Evolutionary conservation across 192 early-diverging fungal genomes (phyloP).

Genomic region (Backusella mclennaniae): DNA sequence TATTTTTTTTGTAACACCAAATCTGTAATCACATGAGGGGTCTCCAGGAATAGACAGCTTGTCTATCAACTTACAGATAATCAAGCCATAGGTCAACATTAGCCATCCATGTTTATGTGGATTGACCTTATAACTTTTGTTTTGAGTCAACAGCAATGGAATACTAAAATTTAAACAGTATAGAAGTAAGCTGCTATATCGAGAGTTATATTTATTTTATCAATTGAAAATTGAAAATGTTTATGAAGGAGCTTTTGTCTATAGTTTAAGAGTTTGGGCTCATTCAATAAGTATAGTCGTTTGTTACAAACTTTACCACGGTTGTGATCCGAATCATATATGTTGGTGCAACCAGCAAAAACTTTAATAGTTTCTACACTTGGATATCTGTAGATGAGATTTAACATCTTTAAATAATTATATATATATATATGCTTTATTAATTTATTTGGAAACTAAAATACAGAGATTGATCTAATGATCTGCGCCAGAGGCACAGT

Average conservation of each 20-base stretch:
- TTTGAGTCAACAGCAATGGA: no score
- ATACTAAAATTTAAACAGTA: not conserved
- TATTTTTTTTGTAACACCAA: no score
- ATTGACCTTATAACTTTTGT: no score
- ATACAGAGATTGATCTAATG: conserved; percentile 22
- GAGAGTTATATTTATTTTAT: not conserved
- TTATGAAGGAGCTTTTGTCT: not conserved
- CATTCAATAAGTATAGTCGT: not conserved
- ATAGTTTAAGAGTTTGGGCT: no score
- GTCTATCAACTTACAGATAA: no score
- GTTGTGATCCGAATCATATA: not conserved
- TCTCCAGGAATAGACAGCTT: no score
- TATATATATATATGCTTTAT: conserved; percentile 2
- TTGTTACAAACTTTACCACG: not conserved
- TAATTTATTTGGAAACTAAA: conserved; percentile 5
- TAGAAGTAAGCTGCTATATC: not conserved
- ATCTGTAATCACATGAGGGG: no score
- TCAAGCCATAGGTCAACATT: no score
- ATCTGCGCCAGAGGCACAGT: conserved; percentile 39
- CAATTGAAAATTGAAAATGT: not conserved
- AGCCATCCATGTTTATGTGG: no score
- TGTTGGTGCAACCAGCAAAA: not conserved
- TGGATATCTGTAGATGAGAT: not conserved
- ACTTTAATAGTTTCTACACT: not conserved
- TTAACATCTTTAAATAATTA: not conserved